These are phyloP conservation scores for Hibiscus syriacus DNA, from an alignment of 345 rosid species.

Conservation along the genomic window DNA sequence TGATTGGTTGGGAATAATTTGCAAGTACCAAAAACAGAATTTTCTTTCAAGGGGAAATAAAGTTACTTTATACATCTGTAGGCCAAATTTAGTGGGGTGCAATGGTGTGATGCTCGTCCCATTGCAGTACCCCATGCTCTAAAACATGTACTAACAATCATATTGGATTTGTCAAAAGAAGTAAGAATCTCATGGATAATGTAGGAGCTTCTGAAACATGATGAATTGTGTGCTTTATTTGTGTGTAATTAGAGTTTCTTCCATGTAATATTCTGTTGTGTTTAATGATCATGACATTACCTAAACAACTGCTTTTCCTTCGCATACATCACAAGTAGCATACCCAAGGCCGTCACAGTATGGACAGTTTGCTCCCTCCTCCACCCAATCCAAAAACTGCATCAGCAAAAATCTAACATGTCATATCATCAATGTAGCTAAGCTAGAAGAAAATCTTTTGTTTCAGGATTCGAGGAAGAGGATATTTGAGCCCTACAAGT, in stretches of 20 bases:
- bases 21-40: no score
- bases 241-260: background rate
- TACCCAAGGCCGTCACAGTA: conserved; percentile 80
- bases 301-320: conserved; percentile 39
- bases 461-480: background rate
- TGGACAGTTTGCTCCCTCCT: conserved; percentile 60
- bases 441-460: background rate
- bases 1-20: no score
- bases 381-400: conserved; percentile 91
- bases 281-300: background rate
- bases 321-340: conserved; percentile 60
- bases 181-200: no score
- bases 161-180: no score
- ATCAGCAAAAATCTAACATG: background rate
- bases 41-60: no score
- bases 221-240: background rate
- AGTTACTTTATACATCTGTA: no score
- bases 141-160: no score
- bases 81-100: no score
- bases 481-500: background rate
- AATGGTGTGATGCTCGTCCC: no score
- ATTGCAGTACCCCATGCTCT: no score
- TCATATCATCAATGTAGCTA: background rate
- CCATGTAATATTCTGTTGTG: background rate
- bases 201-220: background rate